Conservation (phyloP, 225 moss, liverwort and hornwort genomes). For the Thuidium tamariscinum region DNA sequence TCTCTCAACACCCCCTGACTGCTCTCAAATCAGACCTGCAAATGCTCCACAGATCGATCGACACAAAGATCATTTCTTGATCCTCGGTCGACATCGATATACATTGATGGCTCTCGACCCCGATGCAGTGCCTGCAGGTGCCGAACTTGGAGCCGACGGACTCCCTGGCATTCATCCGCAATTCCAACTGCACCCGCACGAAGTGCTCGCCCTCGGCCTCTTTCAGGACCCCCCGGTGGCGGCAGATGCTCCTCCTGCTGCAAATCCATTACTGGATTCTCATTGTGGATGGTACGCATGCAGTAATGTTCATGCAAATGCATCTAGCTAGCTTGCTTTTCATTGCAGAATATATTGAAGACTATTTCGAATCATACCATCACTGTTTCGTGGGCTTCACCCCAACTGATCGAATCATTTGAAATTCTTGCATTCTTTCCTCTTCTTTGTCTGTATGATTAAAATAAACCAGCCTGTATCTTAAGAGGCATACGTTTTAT, state of each 20-base stretch:
- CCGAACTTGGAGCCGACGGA: too few species aligned
- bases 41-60: not conserved
- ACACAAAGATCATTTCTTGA: not conserved
- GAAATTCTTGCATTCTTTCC: not conserved
- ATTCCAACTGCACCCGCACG: too few species aligned
- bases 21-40: not conserved
- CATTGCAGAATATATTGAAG: too few species aligned
- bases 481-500: not conserved
- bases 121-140: not conserved
- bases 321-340: too few species aligned
- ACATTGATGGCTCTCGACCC: not conserved
- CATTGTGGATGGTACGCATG: too few species aligned
- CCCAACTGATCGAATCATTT: not conserved
- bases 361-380: not conserved
- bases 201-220: too few species aligned
- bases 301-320: too few species aligned
- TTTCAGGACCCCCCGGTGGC: too few species aligned
- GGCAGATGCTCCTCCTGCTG: too few species aligned
- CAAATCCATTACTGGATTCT: too few species aligned
- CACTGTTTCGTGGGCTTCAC: not conserved
- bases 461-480: not conserved
- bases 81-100: not conserved
- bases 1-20: not conserved
- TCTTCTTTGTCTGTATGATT: not conserved
- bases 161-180: too few species aligned